These are phyloP conservation scores for Penicillium sp. DNA, from an alignment of 2,329 filamentous ascomycete genomes.

Conservation along the genomic window DNA sequence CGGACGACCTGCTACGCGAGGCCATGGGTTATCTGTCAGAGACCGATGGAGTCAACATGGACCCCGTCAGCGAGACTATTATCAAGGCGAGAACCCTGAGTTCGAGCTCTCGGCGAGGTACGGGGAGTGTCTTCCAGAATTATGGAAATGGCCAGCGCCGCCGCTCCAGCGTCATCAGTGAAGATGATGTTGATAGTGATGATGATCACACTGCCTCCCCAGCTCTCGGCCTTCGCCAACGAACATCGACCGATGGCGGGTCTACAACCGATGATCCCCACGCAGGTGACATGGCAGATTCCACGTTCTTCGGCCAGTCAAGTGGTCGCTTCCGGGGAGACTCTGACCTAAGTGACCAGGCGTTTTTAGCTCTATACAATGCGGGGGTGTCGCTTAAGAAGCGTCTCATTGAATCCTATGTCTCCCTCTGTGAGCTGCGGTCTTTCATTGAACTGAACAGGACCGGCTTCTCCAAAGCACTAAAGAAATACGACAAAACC, in stretches of 20 bases:
- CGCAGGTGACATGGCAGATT: conserved; percentile 39
- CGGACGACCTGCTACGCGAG: conserved; percentile 75
- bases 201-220: conserved; percentile 52
- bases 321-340: conserved; percentile 50
- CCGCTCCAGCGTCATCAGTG: conserved; percentile 50
- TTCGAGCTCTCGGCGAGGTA: conserved; percentile 46
- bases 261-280: conserved; percentile 32
- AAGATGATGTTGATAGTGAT: conserved; percentile 57
- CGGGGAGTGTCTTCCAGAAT: conserved; percentile 56
- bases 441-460: conserved; percentile 95
- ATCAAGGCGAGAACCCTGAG: conserved; percentile 45
- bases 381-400: conserved; percentile 87
- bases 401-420: conserved; percentile 81
- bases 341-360: conserved; percentile 74
- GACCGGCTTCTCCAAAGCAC: conserved; percentile 91
- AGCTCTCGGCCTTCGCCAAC: conserved; percentile 11
- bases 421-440: conserved; percentile 90
- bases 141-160: conserved; percentile 51
- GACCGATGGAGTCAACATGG: conserved; percentile 47
- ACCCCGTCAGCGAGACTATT: conserved; percentile 45
- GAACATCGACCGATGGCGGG: conserved; percentile 31
- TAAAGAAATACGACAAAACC: conserved; percentile 99
- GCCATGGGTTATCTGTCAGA: conserved; percentile 68
- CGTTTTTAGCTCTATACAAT: conserved; percentile 69
- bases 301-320: conserved; percentile 30